Evolutionary conservation across 768 basidiomycete species (phyloP), one percentile per base, ranked within the genome.

Genomic region (Tricholoma matsutake): DNA sequence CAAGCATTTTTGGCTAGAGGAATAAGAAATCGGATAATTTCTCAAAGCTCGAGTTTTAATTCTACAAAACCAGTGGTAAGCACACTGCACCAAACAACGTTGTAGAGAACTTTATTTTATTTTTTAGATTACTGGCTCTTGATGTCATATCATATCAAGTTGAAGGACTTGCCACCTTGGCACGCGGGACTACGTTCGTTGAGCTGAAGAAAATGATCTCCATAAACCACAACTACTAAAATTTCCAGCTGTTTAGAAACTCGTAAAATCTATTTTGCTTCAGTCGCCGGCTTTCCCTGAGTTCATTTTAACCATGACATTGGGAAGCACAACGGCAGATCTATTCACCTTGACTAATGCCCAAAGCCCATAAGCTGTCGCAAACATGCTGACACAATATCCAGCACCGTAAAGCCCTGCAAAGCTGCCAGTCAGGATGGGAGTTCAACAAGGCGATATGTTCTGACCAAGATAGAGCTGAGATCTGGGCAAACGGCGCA

Each of bases 401-500:
- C 81, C 65, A 58, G 75, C 77, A 61, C 79, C 78, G 75, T 83
- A 92, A 22, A 79, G 62, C 51, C 82, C 89, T 91, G 65, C 35
- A 54, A 32, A 57, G 11, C 20, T 66, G 16, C 59, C 35, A 45
- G 55, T 58, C 4, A 11, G 20, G 28, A 20, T 34, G 58, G 54
- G 39, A 18, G 18, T 43, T 7, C 25, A 55, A 56, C 37, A 28
- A n/a, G 37, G 51, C 9, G 9, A 49, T 14, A 28, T 51, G 8
- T 59, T 71, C 80, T 64, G 62, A 92, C 91, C 79, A 56, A 91
- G 68, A 75, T 88, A 90, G 62, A 91, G 78, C 41, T 70, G 78
- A 52, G 85, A 84, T 60, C 87, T 81, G 47, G 88, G 85, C 56
- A 80, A 78, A 61, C 88, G 85, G 69, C 83, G 74, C 76, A 85